Conservation (phyloP, 805 yeast genomes). For the Candida pseudoglaebosa region DNA sequence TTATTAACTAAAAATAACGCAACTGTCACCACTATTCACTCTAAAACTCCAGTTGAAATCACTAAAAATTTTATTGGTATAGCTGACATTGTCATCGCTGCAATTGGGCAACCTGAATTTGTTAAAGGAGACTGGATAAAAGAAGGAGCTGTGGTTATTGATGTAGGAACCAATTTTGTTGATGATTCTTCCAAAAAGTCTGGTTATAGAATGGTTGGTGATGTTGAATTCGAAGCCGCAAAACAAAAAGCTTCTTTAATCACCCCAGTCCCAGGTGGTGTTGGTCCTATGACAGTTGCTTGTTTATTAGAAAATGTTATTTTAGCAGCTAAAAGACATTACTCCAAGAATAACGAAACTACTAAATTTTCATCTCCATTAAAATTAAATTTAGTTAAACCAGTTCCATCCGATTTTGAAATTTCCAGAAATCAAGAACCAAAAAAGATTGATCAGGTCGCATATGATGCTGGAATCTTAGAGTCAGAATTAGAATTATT, state of each 20-base stretch:
- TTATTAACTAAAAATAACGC: conserved; percentile 75
- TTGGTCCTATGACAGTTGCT: conserved; percentile 99
- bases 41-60: conserved; percentile 66
- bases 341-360: conserved; percentile 44
- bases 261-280: conserved; percentile 99
- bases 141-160: conserved; percentile 79
- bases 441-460: conserved; percentile 70
- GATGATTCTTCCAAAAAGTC: conserved; percentile 70
- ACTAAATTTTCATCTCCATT: conserved; percentile 45
- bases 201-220: conserved; percentile 89
- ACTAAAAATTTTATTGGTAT: conserved; percentile 51
- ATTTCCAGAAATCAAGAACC: conserved; percentile 89
- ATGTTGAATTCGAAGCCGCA: conserved; percentile 78
- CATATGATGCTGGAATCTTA: conserved; percentile 76
- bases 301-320: conserved; percentile 85
- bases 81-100: conserved; percentile 90
- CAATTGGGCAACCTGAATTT: conserved; percentile 82
- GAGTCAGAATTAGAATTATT: conserved; percentile 79
- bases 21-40: conserved; percentile 74
- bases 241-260: conserved; percentile 59
- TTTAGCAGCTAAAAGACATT: conserved; percentile 68
- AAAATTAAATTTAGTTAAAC: conserved; percentile 45
- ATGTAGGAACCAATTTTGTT: conserved; percentile 91
- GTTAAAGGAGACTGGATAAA: conserved; percentile 89
- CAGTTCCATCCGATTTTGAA: conserved; percentile 89